A percentile compares a stretch with the other conserved stretches of the same genome.
Conservation (phyloP, 805 yeast species). For the Osmozyma mogii region DNA sequence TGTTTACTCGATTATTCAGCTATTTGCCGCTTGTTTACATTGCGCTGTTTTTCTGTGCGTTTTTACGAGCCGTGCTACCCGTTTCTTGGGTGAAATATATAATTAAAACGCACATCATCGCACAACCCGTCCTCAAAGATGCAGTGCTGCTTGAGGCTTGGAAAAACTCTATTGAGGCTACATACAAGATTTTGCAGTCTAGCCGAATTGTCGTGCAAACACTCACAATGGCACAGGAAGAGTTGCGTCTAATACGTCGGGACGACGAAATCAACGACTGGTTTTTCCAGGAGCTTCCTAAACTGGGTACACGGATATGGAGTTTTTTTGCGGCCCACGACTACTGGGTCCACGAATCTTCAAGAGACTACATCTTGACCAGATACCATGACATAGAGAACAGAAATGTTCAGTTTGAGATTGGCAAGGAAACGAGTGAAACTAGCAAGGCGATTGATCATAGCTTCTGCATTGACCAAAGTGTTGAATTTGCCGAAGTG, state of each 20-base stretch:
- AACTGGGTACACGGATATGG: conserved; percentile 36
- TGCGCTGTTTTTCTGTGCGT: conserved; percentile 18
- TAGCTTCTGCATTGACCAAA: conserved; percentile 54
- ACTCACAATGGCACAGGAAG: conserved; percentile 50
- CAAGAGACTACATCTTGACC: conserved; percentile 38
- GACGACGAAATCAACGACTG: conserved; percentile 45
- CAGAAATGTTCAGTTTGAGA: conserved; percentile 21
- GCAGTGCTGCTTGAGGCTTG: conserved; percentile 15
- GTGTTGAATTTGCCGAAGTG: conserved; percentile 41
- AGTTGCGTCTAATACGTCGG: conserved; percentile 44
- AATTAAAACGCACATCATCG: conserved; percentile 17
- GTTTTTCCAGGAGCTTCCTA: conserved; percentile 25
- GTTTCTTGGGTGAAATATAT: conserved; percentile 15
- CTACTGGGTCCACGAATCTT: conserved; percentile 54
- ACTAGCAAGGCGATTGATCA: conserved; percentile 35
- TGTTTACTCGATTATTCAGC: conserved; percentile 17
- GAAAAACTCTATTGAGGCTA: conserved; percentile 35
- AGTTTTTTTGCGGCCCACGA: conserved; percentile 50
- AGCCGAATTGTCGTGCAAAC: conserved; percentile 45
- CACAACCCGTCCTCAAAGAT: conserved; percentile 15
- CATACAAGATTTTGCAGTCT: conserved; percentile 34
- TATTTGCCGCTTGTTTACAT: conserved; percentile 22
- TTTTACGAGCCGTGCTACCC: conserved; percentile 26
- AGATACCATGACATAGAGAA: conserved; percentile 25
- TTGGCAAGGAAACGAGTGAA: conserved; percentile 24